phyloP scores from a whole-genome alignment of 2,329 filamentous ascomycete species.

The Pyricularia pennisetigena region DNA sequence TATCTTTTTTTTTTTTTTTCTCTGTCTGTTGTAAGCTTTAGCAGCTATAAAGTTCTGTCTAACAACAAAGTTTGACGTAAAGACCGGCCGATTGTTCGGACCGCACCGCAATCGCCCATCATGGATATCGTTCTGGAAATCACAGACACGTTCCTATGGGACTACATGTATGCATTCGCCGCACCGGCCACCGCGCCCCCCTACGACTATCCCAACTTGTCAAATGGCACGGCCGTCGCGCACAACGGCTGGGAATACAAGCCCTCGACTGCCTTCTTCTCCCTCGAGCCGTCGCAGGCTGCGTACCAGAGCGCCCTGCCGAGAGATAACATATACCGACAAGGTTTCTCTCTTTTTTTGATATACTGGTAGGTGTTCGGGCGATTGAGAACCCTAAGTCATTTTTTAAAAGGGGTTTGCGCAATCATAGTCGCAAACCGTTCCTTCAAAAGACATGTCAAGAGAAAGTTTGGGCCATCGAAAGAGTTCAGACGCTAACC shows the following conservation, averaged over 20 bases:
- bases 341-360: conserved; percentile 65
- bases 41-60: background rate
- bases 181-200: conserved; percentile 50
- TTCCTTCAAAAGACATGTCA: background rate
- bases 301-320: conserved; percentile 72
- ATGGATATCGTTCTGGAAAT: conserved; percentile 94
- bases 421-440: background rate
- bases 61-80: background rate
- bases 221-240: conserved; percentile 43
- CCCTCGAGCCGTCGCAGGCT: conserved; percentile 59
- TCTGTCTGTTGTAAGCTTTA: background rate
- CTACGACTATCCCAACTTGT: conserved; percentile 40
- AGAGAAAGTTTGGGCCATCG: background rate
- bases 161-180: conserved; percentile 64
- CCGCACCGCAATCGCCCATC: conserved; percentile 1
- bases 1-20: background rate
- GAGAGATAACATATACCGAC: conserved; percentile 68
- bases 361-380: conserved; percentile 64
- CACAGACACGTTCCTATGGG: conserved; percentile 71
- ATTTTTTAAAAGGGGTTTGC: background rate
- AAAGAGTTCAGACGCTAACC: background rate
- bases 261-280: conserved; percentile 62
- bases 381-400: background rate
- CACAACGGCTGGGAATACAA: conserved; percentile 59
- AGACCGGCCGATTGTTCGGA: background rate